Evolutionary conservation across 192 early-diverging fungal species (phyloP), one percentile per base, ranked within the genome.

Genomic region (Entophlyctis luteolus): DNA sequence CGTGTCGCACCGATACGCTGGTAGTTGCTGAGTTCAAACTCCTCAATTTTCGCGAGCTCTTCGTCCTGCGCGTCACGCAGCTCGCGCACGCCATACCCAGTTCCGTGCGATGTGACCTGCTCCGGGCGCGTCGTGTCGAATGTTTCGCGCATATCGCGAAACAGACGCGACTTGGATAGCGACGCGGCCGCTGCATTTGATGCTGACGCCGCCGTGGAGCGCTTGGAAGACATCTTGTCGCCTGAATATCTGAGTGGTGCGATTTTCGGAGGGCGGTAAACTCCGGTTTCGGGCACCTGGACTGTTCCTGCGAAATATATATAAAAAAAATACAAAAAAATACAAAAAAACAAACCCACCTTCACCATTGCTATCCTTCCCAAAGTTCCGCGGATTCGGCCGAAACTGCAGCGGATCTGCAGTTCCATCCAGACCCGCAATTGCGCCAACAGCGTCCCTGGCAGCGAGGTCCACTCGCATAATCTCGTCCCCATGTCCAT

Each of bases 211-310:
- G 29, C 36, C 33, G 14, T 57, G n/a, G 25, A 4, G 22, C 10
- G 18, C 72, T 89, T 90, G 38, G 81, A 77, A 5, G 73, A 66
- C 2, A 45, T 50, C 50, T 67, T 70, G 45, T 88, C 86, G 57
- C 91, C 92, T 37, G 95, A 90, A 67, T 90, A 96, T 47, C 80
- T 91, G 47, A 91, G 87, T 0, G 96, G 91, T 32, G 87, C 88
- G 54, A 94, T 73, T 72, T 86, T 89, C 20, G 94, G 93, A 31
- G 92, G 90, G 39, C 81, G 81, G 77, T 98, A 98, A 6, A 96
- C 62, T n/a, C 90, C 89, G 23, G 67, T 34, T 36, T 75, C 74
- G 20, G 39, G 54, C 1, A 45, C 1, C 33, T 23, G 22, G 33
- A 1, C 6, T n/a, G 22, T 72, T 29, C 18, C 45, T 2, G 20